Base-by-base conservation (phyloP, 2,329 filamentous ascomycete genomes). In the Eutypella sp. region DNA sequence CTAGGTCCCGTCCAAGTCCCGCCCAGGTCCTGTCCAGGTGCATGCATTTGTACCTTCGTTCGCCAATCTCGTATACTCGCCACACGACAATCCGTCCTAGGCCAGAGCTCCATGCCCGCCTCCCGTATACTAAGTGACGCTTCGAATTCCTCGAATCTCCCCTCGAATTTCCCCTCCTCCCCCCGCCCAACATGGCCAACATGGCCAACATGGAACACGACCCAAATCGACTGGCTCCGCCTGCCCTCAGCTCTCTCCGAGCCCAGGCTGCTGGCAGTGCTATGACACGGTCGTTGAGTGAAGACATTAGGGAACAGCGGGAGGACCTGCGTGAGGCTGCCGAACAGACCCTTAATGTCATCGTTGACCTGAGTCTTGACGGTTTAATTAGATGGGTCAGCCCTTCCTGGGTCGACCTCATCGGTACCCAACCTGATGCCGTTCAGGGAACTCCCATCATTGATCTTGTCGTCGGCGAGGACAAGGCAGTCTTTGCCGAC, bases 301-400 rank as follows among this genome's bases (percentile, higher is more conserved):
- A 90, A 68, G 85, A 96, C 65, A 96, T 97, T 59, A 85, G 89
- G 57, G 89, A 95, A 62, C 90, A 97, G 71, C 82, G 91, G 51
- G 87, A 96, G 63, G 92, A 97, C 64, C 78, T 99, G 56, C 90
- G 91, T 62, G 89, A 96, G 71, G 93, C 92, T 34, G 93, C 92
- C 42, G 92, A 97, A 69, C 89, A 96, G 71, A 96, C 91, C 19
- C 77, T 96, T 64, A 99, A 97, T 67, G 88, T 95, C 53, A 96
- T 99, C 64, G 79, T 99, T 63, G 92, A 99, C 70, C 76, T 99
- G 54, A 89, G 90, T 60, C 78, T 97, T 46, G 87, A 96, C 62
- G 89, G 89, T 54, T 86, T 82, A 50, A 86, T 99, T 59, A 87
- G 90, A 68, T 99, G 93, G 89, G 91, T 95, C 58, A 97, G 92